phyloP scores from a whole-genome alignment of 768 basidiomycete genomes.

The Mycena kentingensis region DNA sequence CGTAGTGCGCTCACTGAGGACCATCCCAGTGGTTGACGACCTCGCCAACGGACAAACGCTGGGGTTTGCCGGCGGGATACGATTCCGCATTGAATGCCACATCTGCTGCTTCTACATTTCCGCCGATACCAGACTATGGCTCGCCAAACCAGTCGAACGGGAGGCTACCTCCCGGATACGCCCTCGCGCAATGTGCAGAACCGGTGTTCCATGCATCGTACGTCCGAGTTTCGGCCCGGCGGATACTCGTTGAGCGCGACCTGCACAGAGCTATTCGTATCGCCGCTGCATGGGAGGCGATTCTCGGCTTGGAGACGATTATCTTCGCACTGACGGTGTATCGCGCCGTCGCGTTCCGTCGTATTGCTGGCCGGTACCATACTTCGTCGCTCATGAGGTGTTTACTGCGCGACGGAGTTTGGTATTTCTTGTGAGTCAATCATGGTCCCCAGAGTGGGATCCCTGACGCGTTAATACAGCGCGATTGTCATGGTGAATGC shows the following conservation, averaged over 20 bases:
- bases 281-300: conserved; percentile 8
- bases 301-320: conserved; percentile 3
- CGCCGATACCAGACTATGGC: no score
- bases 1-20: background rate
- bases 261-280: background rate
- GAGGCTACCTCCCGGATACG: background rate
- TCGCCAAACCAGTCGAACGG: background rate
- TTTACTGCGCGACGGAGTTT: conserved; percentile 4
- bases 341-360: background rate
- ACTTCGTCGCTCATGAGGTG: background rate
- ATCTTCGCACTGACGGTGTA: conserved; percentile 9
- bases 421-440: conserved; percentile 5
- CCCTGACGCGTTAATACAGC: background rate
- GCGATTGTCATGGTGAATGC: background rate
- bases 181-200: background rate
- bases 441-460: no score
- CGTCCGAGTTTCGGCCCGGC: background rate
- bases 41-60: no score
- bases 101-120: no score
- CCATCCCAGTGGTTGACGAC: background rate
- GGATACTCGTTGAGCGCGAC: background rate
- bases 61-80: no score
- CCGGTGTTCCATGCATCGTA: conserved; percentile 1
- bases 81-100: no score
- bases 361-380: background rate